Percentiles rank a stretch among this genome's conserved stretches.
These are phyloP conservation scores for Nannochloropsis gaditana DNA, from an alignment of 108 stramenopile species.

Conservation along the genomic window DNA sequence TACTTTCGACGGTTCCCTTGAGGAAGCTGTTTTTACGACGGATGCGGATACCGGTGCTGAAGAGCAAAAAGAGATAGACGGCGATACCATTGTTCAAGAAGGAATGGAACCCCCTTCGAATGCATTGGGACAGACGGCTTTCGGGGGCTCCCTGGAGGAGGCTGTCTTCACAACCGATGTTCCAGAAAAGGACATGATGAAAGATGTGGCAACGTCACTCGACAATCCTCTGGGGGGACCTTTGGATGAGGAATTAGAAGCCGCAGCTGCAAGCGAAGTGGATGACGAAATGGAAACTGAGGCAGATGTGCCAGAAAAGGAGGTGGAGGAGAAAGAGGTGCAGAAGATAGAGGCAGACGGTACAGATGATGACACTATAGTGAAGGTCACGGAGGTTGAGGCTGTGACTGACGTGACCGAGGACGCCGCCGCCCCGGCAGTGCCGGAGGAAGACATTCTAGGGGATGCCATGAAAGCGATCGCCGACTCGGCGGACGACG, in stretches of 20 bases:
- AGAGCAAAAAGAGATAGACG: neutral
- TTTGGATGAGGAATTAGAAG: conserved; percentile 16
- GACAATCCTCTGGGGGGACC: neutral
- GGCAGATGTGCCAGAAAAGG: neutral
- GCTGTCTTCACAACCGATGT: neutral
- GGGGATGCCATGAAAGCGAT: neutral
- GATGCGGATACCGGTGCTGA: neutral
- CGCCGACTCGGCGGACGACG: neutral
- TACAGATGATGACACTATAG: neutral
- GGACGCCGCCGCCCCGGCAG: neutral
- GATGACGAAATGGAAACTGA: neutral
- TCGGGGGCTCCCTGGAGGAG: neutral
- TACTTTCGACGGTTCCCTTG: neutral
- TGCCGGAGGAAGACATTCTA: neutral
- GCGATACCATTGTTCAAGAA: neutral
- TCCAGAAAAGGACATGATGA: conserved; percentile 7
- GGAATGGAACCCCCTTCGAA: neutral
- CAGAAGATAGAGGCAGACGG: neutral
- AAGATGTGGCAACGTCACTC: neutral
- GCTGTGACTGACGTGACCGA: neutral
- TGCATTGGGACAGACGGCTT: neutral
- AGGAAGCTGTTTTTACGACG: neutral
- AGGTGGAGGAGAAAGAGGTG: neutral
- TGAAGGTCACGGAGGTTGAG: neutral
- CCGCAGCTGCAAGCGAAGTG: neutral